Conservation (phyloP, 2,329 filamentous ascomycete genomes). For the Tympanopsis confertula region DNA sequence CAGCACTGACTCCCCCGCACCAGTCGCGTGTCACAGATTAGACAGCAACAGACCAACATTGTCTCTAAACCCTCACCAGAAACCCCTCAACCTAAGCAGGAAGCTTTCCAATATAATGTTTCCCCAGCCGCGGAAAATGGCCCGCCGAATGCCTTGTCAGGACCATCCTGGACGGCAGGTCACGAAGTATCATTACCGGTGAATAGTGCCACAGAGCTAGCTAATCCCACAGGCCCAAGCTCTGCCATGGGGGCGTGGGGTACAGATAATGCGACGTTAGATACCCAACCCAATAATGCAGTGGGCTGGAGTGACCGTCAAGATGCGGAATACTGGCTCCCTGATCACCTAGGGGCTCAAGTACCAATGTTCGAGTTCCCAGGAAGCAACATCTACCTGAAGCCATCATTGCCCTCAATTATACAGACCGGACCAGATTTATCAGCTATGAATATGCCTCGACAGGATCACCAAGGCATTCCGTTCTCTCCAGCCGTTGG, state of each 20-base stretch:
- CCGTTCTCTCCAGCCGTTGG: no score
- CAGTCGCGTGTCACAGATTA: slow-evolving; percentile 23
- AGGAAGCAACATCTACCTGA: slow-evolving; percentile 19
- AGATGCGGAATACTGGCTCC: slow-evolving; percentile 20
- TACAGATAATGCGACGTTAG: not conserved
- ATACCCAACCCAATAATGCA: not conserved
- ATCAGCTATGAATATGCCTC: no score
- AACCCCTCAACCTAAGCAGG: not conserved
- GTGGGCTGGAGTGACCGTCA: not conserved
- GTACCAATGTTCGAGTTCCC: slow-evolving; percentile 18
- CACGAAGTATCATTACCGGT: no score
- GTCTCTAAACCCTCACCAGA: not conserved
- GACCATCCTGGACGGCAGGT: no score
- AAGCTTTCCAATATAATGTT: not conserved
- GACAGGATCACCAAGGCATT: no score
- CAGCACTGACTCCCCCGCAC: not conserved
- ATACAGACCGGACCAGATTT: not conserved
- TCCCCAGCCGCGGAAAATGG: no score
- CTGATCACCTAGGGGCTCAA: slow-evolving; percentile 18
- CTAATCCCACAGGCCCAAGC: no score
- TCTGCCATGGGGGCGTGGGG: not conserved
- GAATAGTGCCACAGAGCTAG: no score
- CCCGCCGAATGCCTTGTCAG: no score
- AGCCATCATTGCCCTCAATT: slow-evolving; percentile 5
- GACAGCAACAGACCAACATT: slow-evolving; percentile 19